Evolutionary conservation across 1,139 yeast genomes (phyloP).

Genomic region (Suzukiozyma palmioleophila): DNA sequence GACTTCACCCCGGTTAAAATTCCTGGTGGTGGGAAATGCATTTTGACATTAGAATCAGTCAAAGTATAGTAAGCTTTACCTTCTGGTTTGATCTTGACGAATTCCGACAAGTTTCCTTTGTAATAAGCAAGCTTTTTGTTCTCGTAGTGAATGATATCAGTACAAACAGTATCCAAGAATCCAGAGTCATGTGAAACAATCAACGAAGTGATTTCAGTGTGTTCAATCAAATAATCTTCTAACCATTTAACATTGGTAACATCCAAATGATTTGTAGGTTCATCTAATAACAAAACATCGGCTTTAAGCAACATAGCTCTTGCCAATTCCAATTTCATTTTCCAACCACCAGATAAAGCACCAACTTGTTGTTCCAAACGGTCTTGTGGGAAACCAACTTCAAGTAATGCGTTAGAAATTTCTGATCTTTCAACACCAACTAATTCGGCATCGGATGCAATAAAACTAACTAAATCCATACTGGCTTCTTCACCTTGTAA

Average conservation of each 20-base stretch:
- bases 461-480: constrained; percentile 80
- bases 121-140: constrained; percentile 91
- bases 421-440: constrained; percentile 57
- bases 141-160: constrained; percentile 95
- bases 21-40: constrained; percentile 99
- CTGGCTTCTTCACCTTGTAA: constrained; percentile 94
- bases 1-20: constrained; percentile 94
- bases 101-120: constrained; percentile 91
- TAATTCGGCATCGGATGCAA: constrained; percentile 87
- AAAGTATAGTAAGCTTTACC: constrained; percentile 96
- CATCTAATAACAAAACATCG: constrained; percentile 89
- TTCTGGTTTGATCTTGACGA: constrained; percentile 90
- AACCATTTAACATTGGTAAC: constrained; percentile 92
- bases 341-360: constrained; percentile 97
- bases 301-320: constrained; percentile 99
- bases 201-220: constrained; percentile 85
- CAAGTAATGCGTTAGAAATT: constrained; percentile 68
- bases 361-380: constrained; percentile 89
- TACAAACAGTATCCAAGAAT: constrained; percentile 91
- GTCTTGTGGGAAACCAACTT: constrained; percentile 89
- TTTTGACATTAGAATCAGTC: constrained; percentile 87
- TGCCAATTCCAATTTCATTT: constrained; percentile 96
- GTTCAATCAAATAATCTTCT: constrained; percentile 75
- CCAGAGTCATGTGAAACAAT: constrained; percentile 98
- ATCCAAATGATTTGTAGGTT: constrained; percentile 98